Conservation (phyloP, 1,139 yeast genomes). For the Pichiaceae sp. region DNA sequence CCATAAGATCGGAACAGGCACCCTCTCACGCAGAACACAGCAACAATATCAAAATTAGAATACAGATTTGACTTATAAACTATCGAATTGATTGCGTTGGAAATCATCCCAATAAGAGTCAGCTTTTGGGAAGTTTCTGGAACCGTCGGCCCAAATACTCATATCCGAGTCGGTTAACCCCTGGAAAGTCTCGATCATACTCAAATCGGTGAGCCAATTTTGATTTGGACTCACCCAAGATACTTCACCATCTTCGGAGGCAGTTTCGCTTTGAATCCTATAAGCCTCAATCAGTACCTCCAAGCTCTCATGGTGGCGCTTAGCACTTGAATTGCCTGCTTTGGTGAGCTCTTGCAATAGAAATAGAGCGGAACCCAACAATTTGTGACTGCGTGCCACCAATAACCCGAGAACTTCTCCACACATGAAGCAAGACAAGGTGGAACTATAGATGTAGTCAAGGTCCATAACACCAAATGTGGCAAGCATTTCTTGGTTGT, state of each 20-base stretch:
- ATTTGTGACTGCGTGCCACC: too few relatives aligned
- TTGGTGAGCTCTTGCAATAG: conserved; percentile 10
- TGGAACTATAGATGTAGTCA: conserved; percentile 18
- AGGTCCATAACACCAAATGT: conserved; percentile 19
- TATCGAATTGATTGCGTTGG: conserved; percentile 1
- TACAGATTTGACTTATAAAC: neutral
- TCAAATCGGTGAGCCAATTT: conserved; percentile 1
- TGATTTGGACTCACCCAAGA: neutral
- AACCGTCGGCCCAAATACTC: conserved; percentile 8
- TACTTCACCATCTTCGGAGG: neutral
- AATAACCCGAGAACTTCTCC: conserved; percentile 16
- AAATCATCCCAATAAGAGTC: conserved; percentile 9
- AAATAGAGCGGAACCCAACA: conserved; percentile 10
- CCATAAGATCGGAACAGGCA: too few relatives aligned
- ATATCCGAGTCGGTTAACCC: conserved; percentile 5
- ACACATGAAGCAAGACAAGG: conserved; percentile 18
- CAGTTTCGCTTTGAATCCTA: conserved; percentile 2
- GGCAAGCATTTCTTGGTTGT: conserved; percentile 14
- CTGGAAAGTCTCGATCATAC: conserved; percentile 5
- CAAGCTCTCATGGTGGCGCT: conserved; percentile 9
- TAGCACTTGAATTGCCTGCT: conserved; percentile 12
- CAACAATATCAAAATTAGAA: too few relatives aligned
- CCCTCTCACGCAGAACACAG: too few relatives aligned
- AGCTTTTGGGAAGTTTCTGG: conserved; percentile 5
- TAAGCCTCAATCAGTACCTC: conserved; percentile 9